Percentiles rank a stretch among this genome's conserved stretches.
Evolutionary conservation across 2,329 filamentous ascomycete genomes (phyloP).

Genomic region (Apiospora pterosperma): DNA sequence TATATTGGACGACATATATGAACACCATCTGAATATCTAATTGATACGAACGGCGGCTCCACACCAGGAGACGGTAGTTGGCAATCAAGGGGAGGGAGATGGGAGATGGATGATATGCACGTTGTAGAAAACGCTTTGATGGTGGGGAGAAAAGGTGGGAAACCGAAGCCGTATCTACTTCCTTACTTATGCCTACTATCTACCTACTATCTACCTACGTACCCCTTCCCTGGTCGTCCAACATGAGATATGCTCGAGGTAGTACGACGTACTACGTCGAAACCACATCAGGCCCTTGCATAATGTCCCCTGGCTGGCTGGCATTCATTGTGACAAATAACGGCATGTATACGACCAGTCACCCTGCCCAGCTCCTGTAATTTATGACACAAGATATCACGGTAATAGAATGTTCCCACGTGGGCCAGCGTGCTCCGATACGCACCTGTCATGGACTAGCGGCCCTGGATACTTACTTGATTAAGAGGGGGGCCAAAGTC

Average conservation of each 20-base stretch:
- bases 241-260: background rate
- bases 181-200: background rate
- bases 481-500: background rate
- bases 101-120: too few species aligned
- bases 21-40: too few species aligned
- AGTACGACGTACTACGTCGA: too few species aligned
- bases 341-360: background rate
- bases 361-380: background rate
- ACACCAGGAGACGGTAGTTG: too few species aligned
- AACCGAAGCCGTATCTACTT: background rate
- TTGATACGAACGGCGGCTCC: too few species aligned
- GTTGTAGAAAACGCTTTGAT: too few species aligned
- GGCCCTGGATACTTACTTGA: background rate
- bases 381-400: background rate
- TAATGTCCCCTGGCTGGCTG: background rate
- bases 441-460: background rate
- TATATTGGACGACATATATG: too few species aligned
- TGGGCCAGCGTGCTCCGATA: background rate
- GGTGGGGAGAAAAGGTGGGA: too few species aligned
- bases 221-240: background rate
- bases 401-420: background rate
- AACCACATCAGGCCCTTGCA: background rate
- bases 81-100: too few species aligned
- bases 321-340: background rate
- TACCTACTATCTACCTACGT: too few species aligned